Evolutionary conservation across 1,284 basidiomycete genomes (phyloP).

Genomic region (Moesziomyces antarcticus): DNA sequence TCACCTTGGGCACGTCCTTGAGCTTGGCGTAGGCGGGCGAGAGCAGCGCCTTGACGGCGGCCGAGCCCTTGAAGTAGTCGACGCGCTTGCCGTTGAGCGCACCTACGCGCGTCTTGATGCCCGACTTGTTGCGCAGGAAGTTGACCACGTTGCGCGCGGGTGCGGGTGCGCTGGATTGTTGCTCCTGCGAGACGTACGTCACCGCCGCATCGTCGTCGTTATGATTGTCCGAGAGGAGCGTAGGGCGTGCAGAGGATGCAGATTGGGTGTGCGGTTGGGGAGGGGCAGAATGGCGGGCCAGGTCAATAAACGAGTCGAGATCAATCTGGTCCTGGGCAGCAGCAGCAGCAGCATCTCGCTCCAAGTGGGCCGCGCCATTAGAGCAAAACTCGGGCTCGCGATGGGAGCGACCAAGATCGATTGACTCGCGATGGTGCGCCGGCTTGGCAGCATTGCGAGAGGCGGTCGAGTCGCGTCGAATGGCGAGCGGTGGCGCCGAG

Average conservation of each 20-base stretch:
- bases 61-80: conserved; percentile 90
- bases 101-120: conserved; percentile 88
- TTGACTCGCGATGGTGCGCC: not conserved
- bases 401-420: not conserved
- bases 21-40: conserved; percentile 90
- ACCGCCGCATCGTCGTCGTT: not conserved
- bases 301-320: conserved; percentile 32
- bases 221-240: conserved; percentile 5
- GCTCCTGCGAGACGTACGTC: conserved; percentile 46
- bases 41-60: conserved; percentile 84
- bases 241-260: not conserved
- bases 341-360: conserved; percentile 5
- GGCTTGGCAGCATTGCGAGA: not conserved
- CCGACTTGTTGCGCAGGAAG: conserved; percentile 71
- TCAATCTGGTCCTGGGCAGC: conserved; percentile 9
- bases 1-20: conserved; percentile 74
- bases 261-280: not conserved
- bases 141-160: conserved; percentile 58
- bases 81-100: conserved; percentile 92
- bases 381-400: not conserved
- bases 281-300: conserved; percentile 21
- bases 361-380: conserved; percentile 1
- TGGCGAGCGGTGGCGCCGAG: conserved; percentile 1
- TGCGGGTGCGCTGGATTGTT: conserved; percentile 59
- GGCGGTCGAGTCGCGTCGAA: not conserved